Percentiles rank a stretch among this genome's conserved stretches.
Evolutionary conservation across 768 basidiomycete genomes (phyloP).

Genomic region (Pleurotus giganteus): DNA sequence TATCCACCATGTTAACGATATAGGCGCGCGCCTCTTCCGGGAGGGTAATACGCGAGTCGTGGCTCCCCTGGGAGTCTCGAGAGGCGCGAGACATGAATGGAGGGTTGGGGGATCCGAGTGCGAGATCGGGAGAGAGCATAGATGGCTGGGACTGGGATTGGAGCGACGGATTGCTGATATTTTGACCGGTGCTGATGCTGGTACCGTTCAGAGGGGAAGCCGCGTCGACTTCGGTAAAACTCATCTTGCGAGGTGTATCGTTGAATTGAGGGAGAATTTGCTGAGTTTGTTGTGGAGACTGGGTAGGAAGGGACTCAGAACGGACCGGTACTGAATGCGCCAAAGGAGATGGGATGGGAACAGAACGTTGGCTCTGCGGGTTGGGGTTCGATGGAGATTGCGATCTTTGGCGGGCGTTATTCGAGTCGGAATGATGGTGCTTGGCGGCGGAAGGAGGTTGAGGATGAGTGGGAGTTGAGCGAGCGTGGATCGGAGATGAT

Average conservation of each 20-base stretch:
- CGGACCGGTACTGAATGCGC: conserved; percentile 15
- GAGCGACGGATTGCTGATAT: not conserved
- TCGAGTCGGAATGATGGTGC: conserved; percentile 1
- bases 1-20: conserved; percentile 66
- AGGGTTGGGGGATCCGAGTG: conserved; percentile 28
- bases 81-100: conserved; percentile 9
- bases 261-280: not conserved
- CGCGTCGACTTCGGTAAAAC: not conserved
- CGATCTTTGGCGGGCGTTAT: not conserved
- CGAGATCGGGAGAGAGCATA: conserved; percentile 31
- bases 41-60: conserved; percentile 67
- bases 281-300: conserved; percentile 13
- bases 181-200: not conserved
- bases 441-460: not conserved
- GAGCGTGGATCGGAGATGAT: conserved; percentile 4
- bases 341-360: conserved; percentile 11
- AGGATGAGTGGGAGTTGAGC: not conserved
- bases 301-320: conserved; percentile 17
- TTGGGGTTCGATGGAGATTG: not conserved
- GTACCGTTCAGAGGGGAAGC: not conserved
- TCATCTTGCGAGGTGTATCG: not conserved
- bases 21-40: conserved; percentile 78
- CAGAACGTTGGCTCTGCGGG: conserved; percentile 13
- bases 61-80: conserved; percentile 17
- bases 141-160: conserved; percentile 19